A percentile compares a stretch with the other conserved stretches of the same genome.
Conservation (phyloP, 305 asterid species). For the Fraxinus albicans region DNA sequence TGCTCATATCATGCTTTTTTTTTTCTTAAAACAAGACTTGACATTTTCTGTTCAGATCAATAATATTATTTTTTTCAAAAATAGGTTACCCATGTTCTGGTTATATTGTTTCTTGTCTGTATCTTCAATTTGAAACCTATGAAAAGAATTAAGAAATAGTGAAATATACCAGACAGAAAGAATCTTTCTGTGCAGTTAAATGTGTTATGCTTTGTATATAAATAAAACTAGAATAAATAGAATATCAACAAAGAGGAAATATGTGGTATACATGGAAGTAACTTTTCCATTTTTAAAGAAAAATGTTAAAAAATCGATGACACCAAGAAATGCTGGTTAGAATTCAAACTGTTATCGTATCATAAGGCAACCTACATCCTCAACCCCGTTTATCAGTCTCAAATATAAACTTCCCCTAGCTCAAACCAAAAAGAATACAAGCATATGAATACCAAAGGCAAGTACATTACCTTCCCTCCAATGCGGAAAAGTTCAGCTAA, state of each 20-base stretch:
- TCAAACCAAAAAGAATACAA: slow-evolving; percentile 21
- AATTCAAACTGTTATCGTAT: slow-evolving; percentile 25
- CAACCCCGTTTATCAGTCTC: slow-evolving; percentile 15
- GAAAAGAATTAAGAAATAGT: not conserved
- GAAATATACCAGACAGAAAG: not conserved
- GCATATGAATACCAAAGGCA: slow-evolving; percentile 18
- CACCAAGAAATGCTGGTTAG: slow-evolving; percentile 12
- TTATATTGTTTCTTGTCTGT: not conserved
- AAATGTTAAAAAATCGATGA: slow-evolving; percentile 21
- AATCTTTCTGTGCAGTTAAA: not conserved
- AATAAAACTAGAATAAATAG: slow-evolving; percentile 5
- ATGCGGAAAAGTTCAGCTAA: slow-evolving; percentile 94
- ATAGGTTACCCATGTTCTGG: not conserved
- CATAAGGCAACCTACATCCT: slow-evolving; percentile 25
- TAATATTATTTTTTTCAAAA: not conserved
- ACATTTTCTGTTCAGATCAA: not conserved
- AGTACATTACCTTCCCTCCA: slow-evolving; percentile 80
- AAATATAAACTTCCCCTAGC: slow-evolving; percentile 14
- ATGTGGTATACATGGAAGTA: slow-evolving; percentile 5
- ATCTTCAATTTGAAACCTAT: not conserved
- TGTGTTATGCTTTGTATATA: not conserved
- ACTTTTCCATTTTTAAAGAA: not conserved
- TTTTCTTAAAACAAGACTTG: not conserved
- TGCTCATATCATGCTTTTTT: not conserved
- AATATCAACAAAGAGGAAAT: slow-evolving; percentile 7